phyloP scores from a whole-genome alignment of 257 asterid species.

The Penstemon newberryi region DNA sequence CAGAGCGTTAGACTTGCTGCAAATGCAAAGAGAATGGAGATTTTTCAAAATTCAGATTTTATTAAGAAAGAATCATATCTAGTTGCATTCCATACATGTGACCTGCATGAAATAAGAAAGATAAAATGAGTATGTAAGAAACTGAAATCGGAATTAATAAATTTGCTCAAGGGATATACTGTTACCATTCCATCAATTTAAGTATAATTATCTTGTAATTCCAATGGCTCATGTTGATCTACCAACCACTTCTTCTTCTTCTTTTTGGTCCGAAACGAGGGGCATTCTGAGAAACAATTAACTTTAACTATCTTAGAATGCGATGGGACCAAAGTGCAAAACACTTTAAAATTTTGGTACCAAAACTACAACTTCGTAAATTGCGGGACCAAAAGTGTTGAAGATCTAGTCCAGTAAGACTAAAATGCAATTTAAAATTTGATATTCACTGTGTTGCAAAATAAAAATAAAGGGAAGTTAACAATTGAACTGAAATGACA shows the following conservation, averaged over 20 bases:
- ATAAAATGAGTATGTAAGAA: neutral
- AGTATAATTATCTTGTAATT: conserved; percentile 50
- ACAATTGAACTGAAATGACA: neutral
- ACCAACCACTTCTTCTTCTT: conserved; percentile 69
- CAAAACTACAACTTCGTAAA: too few species aligned
- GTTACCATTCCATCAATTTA: conserved; percentile 36
- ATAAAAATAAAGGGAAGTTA: too few species aligned
- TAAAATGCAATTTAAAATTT: too few species aligned
- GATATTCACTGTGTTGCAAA: too few species aligned
- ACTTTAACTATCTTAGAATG: too few species aligned
- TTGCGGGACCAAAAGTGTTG: too few species aligned
- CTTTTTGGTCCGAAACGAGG: conserved; percentile 49
- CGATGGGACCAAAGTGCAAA: too few species aligned
- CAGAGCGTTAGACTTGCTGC: neutral
- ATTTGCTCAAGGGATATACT: too few species aligned
- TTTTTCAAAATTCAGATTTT: conserved; percentile 23
- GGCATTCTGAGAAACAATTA: conserved; percentile 49
- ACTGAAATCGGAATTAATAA: conserved; percentile 3
- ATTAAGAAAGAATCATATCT: conserved; percentile 36
- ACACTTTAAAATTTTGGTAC: too few species aligned
- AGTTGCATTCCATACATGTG: conserved; percentile 24
- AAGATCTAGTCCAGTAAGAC: too few species aligned
- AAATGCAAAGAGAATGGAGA: neutral
- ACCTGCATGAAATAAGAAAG: conserved; percentile 26
- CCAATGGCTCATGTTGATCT: conserved; percentile 57